Evolutionary conservation across 805 yeast species (phyloP).

Genomic region (Zygosaccharomyces pseudorouxii): DNA sequence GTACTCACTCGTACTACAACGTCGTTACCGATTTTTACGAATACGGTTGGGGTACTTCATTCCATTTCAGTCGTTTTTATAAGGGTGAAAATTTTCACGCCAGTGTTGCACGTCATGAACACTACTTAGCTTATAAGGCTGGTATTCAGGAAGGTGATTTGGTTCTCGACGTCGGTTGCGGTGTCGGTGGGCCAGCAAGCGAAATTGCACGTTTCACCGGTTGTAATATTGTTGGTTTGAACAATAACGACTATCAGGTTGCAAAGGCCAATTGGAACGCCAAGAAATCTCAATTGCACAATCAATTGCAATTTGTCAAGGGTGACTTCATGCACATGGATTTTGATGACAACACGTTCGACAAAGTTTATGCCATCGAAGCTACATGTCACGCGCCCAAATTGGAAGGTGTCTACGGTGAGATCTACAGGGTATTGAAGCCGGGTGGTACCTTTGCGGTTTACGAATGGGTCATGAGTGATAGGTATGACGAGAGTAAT

Average conservation of each 20-base stretch:
- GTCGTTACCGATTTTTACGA: constrained; percentile 97
- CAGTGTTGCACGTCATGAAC: constrained; percentile 96
- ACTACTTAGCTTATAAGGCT: constrained; percentile 84
- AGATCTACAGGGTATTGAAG: constrained; percentile 90
- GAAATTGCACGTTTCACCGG: constrained; percentile 91
- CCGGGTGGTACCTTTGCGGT: constrained; percentile 98
- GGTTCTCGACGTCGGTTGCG: constrained; percentile 97
- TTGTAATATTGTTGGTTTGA: constrained; percentile 80
- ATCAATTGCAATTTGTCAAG: constrained; percentile 80
- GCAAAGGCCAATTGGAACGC: constrained; percentile 87
- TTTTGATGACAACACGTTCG: constrained; percentile 82
- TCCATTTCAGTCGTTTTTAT: constrained; percentile 94
- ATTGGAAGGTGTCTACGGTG: constrained; percentile 90
- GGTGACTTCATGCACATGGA: constrained; percentile 99
- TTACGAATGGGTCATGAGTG: constrained; percentile 99
- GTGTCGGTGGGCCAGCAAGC: constrained; percentile 99
- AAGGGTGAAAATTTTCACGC: constrained; percentile 90
- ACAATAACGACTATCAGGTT: constrained; percentile 96
- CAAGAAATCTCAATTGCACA: constrained; percentile 53
- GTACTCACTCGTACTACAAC: constrained; percentile 94
- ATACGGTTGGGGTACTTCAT: constrained; percentile 98
- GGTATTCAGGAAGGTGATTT: constrained; percentile 72
- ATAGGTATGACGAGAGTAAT: constrained; percentile 78
- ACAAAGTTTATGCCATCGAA: constrained; percentile 96
- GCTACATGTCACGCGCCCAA: constrained; percentile 98